phyloP scores from a whole-genome alignment of 2,329 filamentous ascomycete species.

The Fusarium sterilihyphosum region DNA sequence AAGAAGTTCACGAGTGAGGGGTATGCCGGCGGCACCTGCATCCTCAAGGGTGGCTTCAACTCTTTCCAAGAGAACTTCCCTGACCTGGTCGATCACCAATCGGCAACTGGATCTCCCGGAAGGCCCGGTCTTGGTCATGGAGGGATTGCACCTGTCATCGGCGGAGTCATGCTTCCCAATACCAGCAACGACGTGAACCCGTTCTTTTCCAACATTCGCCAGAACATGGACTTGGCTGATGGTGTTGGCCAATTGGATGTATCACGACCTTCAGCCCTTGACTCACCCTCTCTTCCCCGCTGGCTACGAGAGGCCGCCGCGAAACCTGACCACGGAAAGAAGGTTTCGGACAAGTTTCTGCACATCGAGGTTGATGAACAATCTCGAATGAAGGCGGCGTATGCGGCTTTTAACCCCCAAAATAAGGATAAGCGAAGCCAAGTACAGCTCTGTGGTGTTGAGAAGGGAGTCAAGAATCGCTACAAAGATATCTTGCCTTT shows the following conservation, averaged over 20 bases:
- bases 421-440: constrained; percentile 42
- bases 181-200: constrained; percentile 78
- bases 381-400: constrained; percentile 88
- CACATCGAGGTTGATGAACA: constrained; percentile 86
- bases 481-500: constrained; percentile 99
- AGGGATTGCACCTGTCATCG: constrained; percentile 76
- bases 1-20: constrained; percentile 92
- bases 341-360: constrained; percentile 84
- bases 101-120: constrained; percentile 49
- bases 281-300: constrained; percentile 67
- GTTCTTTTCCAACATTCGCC: constrained; percentile 95
- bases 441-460: constrained; percentile 87
- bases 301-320: constrained; percentile 81
- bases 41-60: constrained; percentile 84
- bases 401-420: constrained; percentile 59
- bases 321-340: constrained; percentile 77
- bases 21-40: constrained; percentile 76
- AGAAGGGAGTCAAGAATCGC: constrained; percentile 93
- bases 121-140: constrained; percentile 59
- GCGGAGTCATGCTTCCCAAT: constrained; percentile 84
- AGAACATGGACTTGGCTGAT: constrained; percentile 94
- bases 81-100: constrained; percentile 66
- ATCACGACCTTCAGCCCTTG: constrained; percentile 56
- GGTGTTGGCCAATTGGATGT: constrained; percentile 87
- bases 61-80: constrained; percentile 77